These are phyloP conservation scores for Xylaria sp. DNA, from an alignment of 2,329 filamentous ascomycete genomes.

Conservation along the genomic window DNA sequence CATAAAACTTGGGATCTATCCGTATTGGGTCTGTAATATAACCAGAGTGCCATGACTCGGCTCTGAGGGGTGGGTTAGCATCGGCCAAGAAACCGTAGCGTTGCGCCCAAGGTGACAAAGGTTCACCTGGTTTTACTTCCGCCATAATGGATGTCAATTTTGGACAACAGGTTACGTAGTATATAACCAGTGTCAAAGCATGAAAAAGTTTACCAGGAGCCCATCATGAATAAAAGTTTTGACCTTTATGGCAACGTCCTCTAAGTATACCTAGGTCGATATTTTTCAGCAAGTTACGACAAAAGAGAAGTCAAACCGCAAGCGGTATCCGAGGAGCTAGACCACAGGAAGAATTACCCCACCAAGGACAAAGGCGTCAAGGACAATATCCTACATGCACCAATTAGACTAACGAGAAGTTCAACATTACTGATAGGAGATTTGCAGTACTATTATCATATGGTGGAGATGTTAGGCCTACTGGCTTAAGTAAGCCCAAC, in stretches of 20 bases:
- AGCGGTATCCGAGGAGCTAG: background rate
- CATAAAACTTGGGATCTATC: conserved; percentile 14
- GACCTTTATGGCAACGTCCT: too few relatives aligned
- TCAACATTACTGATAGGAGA: too few relatives aligned
- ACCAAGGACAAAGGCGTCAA: background rate
- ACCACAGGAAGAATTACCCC: background rate
- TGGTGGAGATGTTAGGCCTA: too few relatives aligned
- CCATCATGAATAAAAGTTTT: too few relatives aligned
- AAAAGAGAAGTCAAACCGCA: background rate
- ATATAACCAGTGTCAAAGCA: background rate
- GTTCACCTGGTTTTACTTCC: background rate
- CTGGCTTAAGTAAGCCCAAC: too few relatives aligned
- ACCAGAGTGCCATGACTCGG: background rate
- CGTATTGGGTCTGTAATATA: background rate
- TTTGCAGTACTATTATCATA: too few relatives aligned
- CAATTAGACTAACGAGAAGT: too few relatives aligned
- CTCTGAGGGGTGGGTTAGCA: background rate
- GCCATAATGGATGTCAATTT: conserved; percentile 2
- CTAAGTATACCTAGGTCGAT: background rate
- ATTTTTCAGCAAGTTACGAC: background rate
- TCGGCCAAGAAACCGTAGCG: background rate
- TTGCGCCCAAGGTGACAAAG: conserved; percentile 23
- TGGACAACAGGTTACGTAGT: too few relatives aligned
- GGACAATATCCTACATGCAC: too few relatives aligned
- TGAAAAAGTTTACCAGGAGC: background rate